Evolutionary conservation across 495 filamentous ascomycete species (phyloP), one percentile per base, ranked within the genome.

Genomic region (Hyphodiscus hymeniophilus): DNA sequence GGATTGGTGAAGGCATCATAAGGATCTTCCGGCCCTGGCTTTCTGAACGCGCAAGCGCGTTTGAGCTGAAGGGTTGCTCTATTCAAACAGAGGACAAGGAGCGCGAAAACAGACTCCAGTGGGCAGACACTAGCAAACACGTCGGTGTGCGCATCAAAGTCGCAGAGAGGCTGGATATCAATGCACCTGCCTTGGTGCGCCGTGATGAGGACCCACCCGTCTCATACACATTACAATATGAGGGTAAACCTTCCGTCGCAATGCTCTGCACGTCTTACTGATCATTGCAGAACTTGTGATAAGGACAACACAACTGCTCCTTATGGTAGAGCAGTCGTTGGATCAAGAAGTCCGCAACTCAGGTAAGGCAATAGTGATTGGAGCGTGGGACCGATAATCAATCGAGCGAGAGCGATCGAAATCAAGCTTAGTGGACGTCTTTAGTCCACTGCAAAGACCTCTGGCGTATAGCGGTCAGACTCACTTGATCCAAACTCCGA

Each of bases 1-100:
- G 74, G 35, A 61, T 89, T 15, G 68, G 73, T 12, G 80, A 89
- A 43, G 77, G 76, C 8, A 65, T 85, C 16, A 63, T 83, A 30
- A 72, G 85, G 8, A 65, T 89, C 31, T 88, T 75, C 67, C 70
- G 82, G 26, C 66, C 76, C 30, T 90, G 86, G 86, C 63, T 91
- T 40, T 66, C 71, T n/a, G 66, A 66, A 43, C 66, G 59, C 45
- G 47, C 52, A 42, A 52, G 36, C 16, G 21, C 1, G 49, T 28
- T 45, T 43, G 42, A 51, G 52, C 20, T 54, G 4, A 47, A 46
- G 46, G 41, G n/a, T 1, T 38, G 38, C 30, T 26, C 43, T 32
- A 45, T 41, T 31, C 30, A 24, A n/a, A 8, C 20, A 39, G 21
- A 42, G 15, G 28, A 7, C 42, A 52, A 8, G 35, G 38, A 17